Evolutionary conservation across 169 alveolate genomes (phyloP).

Genomic region (Theileria parva): DNA sequence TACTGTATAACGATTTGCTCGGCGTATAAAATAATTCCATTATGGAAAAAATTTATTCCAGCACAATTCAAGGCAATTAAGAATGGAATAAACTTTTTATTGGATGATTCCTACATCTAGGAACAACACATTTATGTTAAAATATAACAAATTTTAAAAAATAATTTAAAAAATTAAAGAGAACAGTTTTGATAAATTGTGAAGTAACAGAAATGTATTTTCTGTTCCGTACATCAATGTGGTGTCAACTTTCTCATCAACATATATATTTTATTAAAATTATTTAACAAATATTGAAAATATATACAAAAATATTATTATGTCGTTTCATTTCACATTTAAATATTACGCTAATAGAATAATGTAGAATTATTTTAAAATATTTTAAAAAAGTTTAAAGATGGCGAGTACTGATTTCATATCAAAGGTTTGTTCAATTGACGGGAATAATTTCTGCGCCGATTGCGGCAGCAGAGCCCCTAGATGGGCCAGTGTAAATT

Average conservation of each 20-base stretch:
- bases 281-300: too few relatives aligned
- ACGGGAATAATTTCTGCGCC: constrained; percentile 91
- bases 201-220: too few relatives aligned
- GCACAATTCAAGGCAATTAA: too few relatives aligned
- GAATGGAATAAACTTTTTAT: too few relatives aligned
- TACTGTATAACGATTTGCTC: background rate
- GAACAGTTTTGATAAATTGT: too few relatives aligned
- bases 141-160: too few relatives aligned
- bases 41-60: background rate
- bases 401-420: constrained; percentile 63
- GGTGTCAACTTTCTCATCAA: background rate
- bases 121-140: too few relatives aligned
- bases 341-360: background rate
- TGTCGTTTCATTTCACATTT: background rate
- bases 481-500: constrained; percentile 94
- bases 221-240: background rate
- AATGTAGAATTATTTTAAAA: background rate
- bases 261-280: too few relatives aligned
- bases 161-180: too few relatives aligned
- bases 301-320: background rate
- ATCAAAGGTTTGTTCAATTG: constrained; percentile 69
- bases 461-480: constrained; percentile 94
- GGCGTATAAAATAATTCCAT: constrained; percentile 44
- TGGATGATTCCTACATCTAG: too few relatives aligned
- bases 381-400: background rate